Base-by-base conservation (phyloP, 106 monocot genomes). In the Dendrobium chrysotoxum region DNA sequence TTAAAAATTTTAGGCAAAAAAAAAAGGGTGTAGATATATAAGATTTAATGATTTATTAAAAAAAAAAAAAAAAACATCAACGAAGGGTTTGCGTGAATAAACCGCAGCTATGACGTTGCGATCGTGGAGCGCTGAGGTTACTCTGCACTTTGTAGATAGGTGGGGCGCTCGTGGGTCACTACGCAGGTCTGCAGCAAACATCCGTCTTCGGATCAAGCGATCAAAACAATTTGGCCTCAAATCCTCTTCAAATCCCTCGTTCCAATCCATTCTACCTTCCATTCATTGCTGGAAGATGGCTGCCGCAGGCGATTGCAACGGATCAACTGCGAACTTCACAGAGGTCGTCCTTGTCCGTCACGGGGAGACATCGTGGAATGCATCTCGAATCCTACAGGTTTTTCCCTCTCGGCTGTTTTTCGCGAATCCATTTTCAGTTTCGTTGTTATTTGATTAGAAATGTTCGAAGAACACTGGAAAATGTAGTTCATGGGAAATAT, bases 321-420 rank as follows among this genome's bases (percentile, higher is more conserved):
- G 47, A 13, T 76, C 47, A 26, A 7, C 54, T 25, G 10, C 47
- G 76, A 86, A 78, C 25, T 91, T 85, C 68, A 81, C 96, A 26
- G 96, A 96, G 87, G 79, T 96, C 47, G 88, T 91, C 50, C 83
- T 93, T 57, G 86, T 96, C 28, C 89, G 96, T 17, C 96, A 96
- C 73, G 96, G 96, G 25, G 93, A 96, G 88, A 96, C 93, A 28
- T n/a, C 84, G 26, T 96, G 88, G 82, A 96, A 96, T 67, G 93
- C 93, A 30, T 81, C 88, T 75, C 87, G 75, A 45, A 91, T 90
- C 76, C 80, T 96, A 46, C 96, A 96, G 93, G 96, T 88, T n/a
- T 76, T 16, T 2, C 50, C 11, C 26, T 7, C 77, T 45, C 21
- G 4, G 5, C 23, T 26, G 77, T 61, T 30, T 40, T 61, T 47